Conservation (phyloP, 169 alveolate genomes). For the Babesia bigemina region DNA sequence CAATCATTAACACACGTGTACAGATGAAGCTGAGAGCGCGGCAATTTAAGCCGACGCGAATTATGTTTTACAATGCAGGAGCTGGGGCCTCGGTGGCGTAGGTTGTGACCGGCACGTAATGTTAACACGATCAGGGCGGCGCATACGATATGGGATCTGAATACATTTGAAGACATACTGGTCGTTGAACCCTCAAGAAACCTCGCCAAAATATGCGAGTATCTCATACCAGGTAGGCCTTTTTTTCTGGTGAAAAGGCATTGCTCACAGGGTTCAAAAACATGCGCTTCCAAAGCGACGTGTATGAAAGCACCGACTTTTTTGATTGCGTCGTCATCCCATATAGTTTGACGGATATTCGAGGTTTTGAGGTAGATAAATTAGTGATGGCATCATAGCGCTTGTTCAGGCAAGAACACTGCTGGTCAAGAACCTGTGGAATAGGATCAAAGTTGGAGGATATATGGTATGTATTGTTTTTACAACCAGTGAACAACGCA, state of each 20-base stretch:
- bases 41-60: slow-evolving; percentile 47
- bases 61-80: slow-evolving; percentile 65
- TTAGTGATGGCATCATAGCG: background rate
- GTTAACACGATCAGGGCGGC: slow-evolving; percentile 48
- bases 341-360: slow-evolving; percentile 52
- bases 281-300: slow-evolving; percentile 66
- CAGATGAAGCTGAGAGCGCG: slow-evolving; percentile 52
- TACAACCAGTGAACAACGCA: background rate
- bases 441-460: slow-evolving; percentile 64
- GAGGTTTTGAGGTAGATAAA: slow-evolving; percentile 40
- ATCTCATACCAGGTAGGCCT: slow-evolving; percentile 56
- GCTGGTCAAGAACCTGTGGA: slow-evolving; percentile 75
- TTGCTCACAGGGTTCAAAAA: slow-evolving; percentile 50
- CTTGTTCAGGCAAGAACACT: slow-evolving; percentile 56
- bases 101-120: slow-evolving; percentile 2
- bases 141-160: slow-evolving; percentile 57
- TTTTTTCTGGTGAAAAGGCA: background rate
- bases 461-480: slow-evolving; percentile 39
- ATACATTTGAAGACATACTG: slow-evolving; percentile 36
- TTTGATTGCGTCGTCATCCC: slow-evolving; percentile 72
- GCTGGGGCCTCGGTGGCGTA: slow-evolving; percentile 67
- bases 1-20: slow-evolving; percentile 14
- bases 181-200: slow-evolving; percentile 73
- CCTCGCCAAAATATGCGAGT: slow-evolving; percentile 67
- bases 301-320: slow-evolving; percentile 54